Percentiles rank a stretch among this genome's conserved stretches.
These are phyloP conservation scores for Penicillium riverlandense DNA, from an alignment of 495 filamentous ascomycete genomes.

Conservation along the genomic window DNA sequence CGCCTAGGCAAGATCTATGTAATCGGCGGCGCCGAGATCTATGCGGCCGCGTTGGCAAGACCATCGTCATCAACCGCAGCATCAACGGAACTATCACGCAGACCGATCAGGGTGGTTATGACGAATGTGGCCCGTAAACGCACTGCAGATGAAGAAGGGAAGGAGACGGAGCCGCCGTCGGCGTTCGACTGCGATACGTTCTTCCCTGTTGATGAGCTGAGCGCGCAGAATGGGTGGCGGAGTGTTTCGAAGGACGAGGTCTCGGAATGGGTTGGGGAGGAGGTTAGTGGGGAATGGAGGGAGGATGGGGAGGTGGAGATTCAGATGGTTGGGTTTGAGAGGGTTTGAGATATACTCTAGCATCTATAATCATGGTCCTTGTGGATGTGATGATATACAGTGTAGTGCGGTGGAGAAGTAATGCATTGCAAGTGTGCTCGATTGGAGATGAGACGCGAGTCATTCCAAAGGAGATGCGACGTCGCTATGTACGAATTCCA, in stretches of 20 bases:
- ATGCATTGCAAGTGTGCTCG: too few species aligned
- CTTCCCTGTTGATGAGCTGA: constrained; percentile 54
- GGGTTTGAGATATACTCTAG: background rate
- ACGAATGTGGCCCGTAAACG: constrained; percentile 31
- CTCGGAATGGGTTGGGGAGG: constrained; percentile 38
- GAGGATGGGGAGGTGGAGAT: constrained; percentile 34
- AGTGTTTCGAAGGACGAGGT: constrained; percentile 29
- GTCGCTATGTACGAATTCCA: too few species aligned
- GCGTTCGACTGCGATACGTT: constrained; percentile 84
- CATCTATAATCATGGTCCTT: too few species aligned
- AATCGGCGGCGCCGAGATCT: constrained; percentile 87
- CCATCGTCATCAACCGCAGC: constrained; percentile 8
- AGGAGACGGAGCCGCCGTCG: constrained; percentile 21
- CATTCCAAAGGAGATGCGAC: too few species aligned
- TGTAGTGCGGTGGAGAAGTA: too few species aligned
- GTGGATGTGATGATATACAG: background rate
- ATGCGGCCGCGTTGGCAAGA: constrained; percentile 52
- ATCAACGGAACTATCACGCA: constrained; percentile 8
- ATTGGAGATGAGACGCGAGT: too few species aligned
- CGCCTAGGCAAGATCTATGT: constrained; percentile 59
- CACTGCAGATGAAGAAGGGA: constrained; percentile 50
- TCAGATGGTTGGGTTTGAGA: constrained; percentile 41
- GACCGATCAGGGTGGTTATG: constrained; percentile 36
- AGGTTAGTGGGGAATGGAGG: constrained; percentile 31
- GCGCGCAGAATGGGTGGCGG: constrained; percentile 26